phyloP scores from a whole-genome alignment of 2,329 filamentous ascomycete species.

The Ophiostoma triangulosporum region DNA sequence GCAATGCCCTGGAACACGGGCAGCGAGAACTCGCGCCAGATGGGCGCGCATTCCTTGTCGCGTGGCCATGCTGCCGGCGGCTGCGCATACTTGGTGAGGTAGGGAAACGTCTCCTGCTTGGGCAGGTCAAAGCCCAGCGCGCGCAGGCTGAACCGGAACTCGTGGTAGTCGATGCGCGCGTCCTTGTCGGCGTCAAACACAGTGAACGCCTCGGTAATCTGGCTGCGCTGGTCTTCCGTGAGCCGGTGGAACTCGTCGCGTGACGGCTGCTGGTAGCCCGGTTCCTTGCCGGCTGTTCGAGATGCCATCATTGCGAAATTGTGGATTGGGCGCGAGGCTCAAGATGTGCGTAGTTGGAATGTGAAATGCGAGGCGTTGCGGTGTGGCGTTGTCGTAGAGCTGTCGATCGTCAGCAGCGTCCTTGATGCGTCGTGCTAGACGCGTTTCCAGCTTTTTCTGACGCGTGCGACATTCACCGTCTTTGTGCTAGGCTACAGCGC shows the following conservation, averaged over 20 bases:
- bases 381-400: background rate
- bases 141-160: slow-evolving; percentile 91
- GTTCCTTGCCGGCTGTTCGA: slow-evolving; percentile 13
- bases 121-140: slow-evolving; percentile 87
- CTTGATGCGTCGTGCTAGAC: background rate
- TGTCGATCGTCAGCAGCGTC: background rate
- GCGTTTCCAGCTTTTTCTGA: too few species aligned
- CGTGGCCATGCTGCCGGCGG: slow-evolving; percentile 47
- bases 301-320: slow-evolving; percentile 14
- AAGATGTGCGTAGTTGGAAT: background rate
- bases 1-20: slow-evolving; percentile 63
- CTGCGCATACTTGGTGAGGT: slow-evolving; percentile 70
- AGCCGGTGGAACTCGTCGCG: slow-evolving; percentile 32
- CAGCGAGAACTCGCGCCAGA: slow-evolving; percentile 60
- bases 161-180: slow-evolving; percentile 88
- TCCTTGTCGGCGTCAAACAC: slow-evolving; percentile 97
- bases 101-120: slow-evolving; percentile 69
- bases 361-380: background rate
- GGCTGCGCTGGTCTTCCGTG: slow-evolving; percentile 79
- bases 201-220: slow-evolving; percentile 81
- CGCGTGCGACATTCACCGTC: background rate
- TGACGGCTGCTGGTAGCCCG: slow-evolving; percentile 19
- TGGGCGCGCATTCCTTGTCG: slow-evolving; percentile 40
- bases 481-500: background rate
- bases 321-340: too few species aligned